Base-by-base conservation (phyloP, 108 stramenopile species). In the Epipyxis sp. region DNA sequence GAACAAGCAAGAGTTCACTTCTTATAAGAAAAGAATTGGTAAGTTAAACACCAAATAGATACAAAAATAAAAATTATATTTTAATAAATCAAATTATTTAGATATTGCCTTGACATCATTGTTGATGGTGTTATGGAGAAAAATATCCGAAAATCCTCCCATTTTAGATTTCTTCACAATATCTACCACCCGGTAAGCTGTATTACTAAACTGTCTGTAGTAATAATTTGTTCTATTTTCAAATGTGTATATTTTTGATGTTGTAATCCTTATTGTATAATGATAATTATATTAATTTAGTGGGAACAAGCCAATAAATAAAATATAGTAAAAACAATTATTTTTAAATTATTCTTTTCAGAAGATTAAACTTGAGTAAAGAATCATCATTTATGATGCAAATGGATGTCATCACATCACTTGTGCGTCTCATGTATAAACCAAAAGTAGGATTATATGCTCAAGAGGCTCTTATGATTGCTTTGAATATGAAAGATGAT, bases 61-160 rank as follows among this genome's bases (percentile, higher is more conserved):
- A 3, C 34, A 32, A 37, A 37, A 37, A 25, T 25, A 32, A 29
- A 6, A 6, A 57, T 25, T 57, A 25, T 29, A 65, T 10, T 35
- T 10, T 65, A 6, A 65, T 13, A 10, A 6, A 32, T 3, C 6
- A 25, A 65, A 65, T 6, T 13, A 3, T 65, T 35, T 65, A 65
- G 61, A 65, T 10, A 65, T 65, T 37, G 35, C 30, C 3, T 25
- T 65, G 25, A 13, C 13, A 3, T 65, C 61, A 13, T 25, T 65
- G 13, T 37, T 65, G 27, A 16, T 16, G 34, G 34, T 32, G 20
- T 10, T 65, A 32, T 65, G 61, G 61, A 65, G 61, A 37, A 65
- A 65, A 65, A 25, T 65, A 16, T 32, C 35, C 25, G 61, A 65
- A 10, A 65, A 65, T 37, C 61, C 61, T 65, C 61, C 61, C 6